Percentiles rank a stretch among this genome's conserved stretches.
Evolutionary conservation across 805 yeast genomes (phyloP).

Genomic region (Monosporozyma siamensis): DNA sequence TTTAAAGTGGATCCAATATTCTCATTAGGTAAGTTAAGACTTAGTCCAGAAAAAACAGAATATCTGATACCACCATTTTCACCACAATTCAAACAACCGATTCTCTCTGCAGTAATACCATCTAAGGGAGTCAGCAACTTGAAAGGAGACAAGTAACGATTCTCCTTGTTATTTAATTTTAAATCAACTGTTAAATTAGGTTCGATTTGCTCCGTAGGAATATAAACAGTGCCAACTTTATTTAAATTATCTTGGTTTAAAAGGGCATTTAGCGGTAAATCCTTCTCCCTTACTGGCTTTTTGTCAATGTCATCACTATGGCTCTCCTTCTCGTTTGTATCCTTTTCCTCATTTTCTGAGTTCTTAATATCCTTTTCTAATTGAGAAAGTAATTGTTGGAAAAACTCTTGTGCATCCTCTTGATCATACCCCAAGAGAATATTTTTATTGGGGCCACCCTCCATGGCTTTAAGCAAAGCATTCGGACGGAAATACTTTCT

Average conservation of each 20-base stretch:
- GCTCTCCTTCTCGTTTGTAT: slow-evolving; percentile 9
- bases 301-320: slow-evolving; percentile 9
- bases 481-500: slow-evolving; percentile 54
- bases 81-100: slow-evolving; percentile 85
- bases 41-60: slow-evolving; percentile 65
- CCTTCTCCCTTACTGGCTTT: slow-evolving; percentile 19
- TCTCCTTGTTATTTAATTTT: slow-evolving; percentile 12
- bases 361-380: slow-evolving; percentile 38
- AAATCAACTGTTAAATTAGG: slow-evolving; percentile 39
- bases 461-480: slow-evolving; percentile 54
- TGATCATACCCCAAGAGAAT: slow-evolving; percentile 80
- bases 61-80: slow-evolving; percentile 88
- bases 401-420: slow-evolving; percentile 95
- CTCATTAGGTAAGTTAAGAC: slow-evolving; percentile 55
- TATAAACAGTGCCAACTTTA: slow-evolving; percentile 51
- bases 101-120: slow-evolving; percentile 79
- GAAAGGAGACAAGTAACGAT: slow-evolving; percentile 21
- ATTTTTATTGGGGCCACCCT: slow-evolving; percentile 69
- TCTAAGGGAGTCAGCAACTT: slow-evolving; percentile 81
- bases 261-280: slow-evolving; percentile 32
- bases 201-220: slow-evolving; percentile 70
- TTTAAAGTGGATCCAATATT: slow-evolving; percentile 34
- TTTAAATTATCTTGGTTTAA: slow-evolving; percentile 42
- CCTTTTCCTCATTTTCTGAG: slow-evolving; percentile 9
- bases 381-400: slow-evolving; percentile 64